phyloP scores from a whole-genome alignment of 495 filamentous ascomycete genomes.

The Xylaria flabelliformis region DNA sequence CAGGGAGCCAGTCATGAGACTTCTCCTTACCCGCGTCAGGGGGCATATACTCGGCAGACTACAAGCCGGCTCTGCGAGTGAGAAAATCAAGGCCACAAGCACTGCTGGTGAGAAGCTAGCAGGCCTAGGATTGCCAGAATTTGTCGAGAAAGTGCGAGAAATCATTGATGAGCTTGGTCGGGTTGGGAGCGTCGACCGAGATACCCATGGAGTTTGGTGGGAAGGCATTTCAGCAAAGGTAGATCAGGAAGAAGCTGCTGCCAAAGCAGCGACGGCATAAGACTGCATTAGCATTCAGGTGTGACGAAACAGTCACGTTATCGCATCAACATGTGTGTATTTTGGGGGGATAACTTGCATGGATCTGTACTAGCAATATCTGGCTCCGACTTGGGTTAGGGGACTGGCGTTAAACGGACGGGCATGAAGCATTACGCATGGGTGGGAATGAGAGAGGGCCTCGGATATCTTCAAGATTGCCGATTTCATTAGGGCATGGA shows the following conservation, averaged over 20 bases:
- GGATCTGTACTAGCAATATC: constrained; percentile 31
- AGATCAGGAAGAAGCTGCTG: constrained; percentile 42
- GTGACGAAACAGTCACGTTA: constrained; percentile 3
- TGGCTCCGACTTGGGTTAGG: constrained; percentile 31
- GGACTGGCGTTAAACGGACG: constrained; percentile 31
- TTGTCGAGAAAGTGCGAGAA: constrained; percentile 81
- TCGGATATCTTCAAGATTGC: constrained; percentile 26
- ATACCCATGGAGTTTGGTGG: constrained; percentile 81
- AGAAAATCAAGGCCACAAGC: constrained; percentile 79
- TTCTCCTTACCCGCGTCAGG: constrained; percentile 77
- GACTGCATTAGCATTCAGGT: constrained; percentile 11
- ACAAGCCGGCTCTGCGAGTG: constrained; percentile 74
- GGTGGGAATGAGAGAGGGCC: constrained; percentile 26
- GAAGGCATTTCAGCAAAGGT: constrained; percentile 65
- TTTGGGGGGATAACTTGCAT: constrained; percentile 18
- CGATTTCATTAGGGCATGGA: constrained; percentile 2
- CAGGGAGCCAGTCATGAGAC: constrained; percentile 78
- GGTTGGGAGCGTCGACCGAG: constrained; percentile 79
- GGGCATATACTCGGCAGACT: constrained; percentile 79
- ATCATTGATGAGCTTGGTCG: constrained; percentile 79
- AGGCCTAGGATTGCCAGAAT: constrained; percentile 82
- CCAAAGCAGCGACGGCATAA: constrained; percentile 23
- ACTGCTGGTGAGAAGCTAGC: constrained; percentile 85
- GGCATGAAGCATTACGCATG: constrained; percentile 27
- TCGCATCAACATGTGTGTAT: constrained; percentile 29